phyloP scores from a whole-genome alignment of 441 rosid genomes.

The Populus hybrid region DNA sequence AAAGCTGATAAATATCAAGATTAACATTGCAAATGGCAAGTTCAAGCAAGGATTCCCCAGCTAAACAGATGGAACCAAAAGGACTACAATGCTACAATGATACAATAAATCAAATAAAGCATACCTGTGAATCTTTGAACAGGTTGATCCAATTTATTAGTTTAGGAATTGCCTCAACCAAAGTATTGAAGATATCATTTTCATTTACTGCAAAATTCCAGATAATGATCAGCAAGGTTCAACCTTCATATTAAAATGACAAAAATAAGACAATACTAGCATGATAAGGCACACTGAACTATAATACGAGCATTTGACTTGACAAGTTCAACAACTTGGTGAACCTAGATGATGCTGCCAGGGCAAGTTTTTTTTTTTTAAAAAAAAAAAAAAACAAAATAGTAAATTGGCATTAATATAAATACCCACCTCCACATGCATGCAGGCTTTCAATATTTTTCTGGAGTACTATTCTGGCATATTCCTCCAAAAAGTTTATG shows the following conservation, averaged over 20 bases:
- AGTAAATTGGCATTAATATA: not conserved
- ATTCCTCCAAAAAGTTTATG: slow-evolving; percentile 56
- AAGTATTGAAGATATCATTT: slow-evolving; percentile 55
- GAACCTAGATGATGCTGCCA: slow-evolving; percentile 8
- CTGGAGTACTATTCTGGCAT: slow-evolving; percentile 60
- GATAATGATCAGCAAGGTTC: slow-evolving; percentile 10
- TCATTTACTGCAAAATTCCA: slow-evolving; percentile 63
- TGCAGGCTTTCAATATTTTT: slow-evolving; percentile 84
- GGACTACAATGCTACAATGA: not conserved
- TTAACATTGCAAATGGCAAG: not conserved
- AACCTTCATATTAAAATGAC: slow-evolving; percentile 10
- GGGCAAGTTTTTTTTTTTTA: no score
- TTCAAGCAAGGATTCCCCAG: not conserved
- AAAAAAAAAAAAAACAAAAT: no score
- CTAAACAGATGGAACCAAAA: not conserved
- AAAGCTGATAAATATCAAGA: not conserved
- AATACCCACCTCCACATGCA: slow-evolving; percentile 85
- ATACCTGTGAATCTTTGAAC: slow-evolving; percentile 72
- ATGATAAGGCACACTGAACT: not conserved
- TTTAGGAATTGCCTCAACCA: slow-evolving; percentile 75
- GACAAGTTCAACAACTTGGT: slow-evolving; percentile 17
- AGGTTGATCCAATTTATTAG: slow-evolving; percentile 67
- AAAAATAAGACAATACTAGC: not conserved
- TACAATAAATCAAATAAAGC: slow-evolving; percentile 2
- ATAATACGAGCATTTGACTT: slow-evolving; percentile 6